Conservation (phyloP, 768 basidiomycete species). For the Mycena floridula region DNA sequence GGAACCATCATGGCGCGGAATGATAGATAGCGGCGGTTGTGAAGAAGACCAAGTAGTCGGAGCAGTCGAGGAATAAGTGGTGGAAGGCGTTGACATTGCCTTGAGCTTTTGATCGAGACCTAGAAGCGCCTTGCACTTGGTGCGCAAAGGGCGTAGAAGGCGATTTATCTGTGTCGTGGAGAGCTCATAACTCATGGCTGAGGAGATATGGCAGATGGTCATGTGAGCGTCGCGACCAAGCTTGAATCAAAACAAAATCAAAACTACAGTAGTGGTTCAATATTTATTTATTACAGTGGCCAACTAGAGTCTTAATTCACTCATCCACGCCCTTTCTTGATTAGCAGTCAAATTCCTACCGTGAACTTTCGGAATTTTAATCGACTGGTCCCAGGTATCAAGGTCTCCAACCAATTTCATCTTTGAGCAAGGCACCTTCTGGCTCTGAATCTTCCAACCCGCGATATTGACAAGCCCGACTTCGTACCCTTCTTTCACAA, state of each 20-base stretch:
- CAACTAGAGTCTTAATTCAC: too few relatives aligned
- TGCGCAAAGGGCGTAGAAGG: conserved; percentile 18
- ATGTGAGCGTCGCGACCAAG: too few relatives aligned
- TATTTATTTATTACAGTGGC: too few relatives aligned
- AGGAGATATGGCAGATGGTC: too few relatives aligned
- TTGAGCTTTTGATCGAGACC: conserved; percentile 1
- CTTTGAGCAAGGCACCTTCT: background rate
- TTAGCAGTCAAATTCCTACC: background rate
- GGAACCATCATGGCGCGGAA: too few relatives aligned
- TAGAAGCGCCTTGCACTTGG: conserved; percentile 14
- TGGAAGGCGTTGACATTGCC: conserved; percentile 3
- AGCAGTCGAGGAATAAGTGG: too few relatives aligned
- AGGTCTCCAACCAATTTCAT: background rate
- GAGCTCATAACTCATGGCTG: too few relatives aligned
- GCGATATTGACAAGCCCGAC: background rate
- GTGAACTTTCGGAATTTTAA: background rate
- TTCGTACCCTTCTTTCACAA: background rate
- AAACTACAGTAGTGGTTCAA: too few relatives aligned
- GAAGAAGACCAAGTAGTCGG: too few relatives aligned
- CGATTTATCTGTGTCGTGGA: conserved; percentile 16
- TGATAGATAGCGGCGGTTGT: too few relatives aligned
- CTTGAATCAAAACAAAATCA: too few relatives aligned
- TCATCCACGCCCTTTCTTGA: background rate
- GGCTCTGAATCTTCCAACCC: background rate
- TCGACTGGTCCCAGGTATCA: background rate